Evolutionary conservation across 108 stramenopile species (phyloP).

Genomic region (Nannochloropsis salina): DNA sequence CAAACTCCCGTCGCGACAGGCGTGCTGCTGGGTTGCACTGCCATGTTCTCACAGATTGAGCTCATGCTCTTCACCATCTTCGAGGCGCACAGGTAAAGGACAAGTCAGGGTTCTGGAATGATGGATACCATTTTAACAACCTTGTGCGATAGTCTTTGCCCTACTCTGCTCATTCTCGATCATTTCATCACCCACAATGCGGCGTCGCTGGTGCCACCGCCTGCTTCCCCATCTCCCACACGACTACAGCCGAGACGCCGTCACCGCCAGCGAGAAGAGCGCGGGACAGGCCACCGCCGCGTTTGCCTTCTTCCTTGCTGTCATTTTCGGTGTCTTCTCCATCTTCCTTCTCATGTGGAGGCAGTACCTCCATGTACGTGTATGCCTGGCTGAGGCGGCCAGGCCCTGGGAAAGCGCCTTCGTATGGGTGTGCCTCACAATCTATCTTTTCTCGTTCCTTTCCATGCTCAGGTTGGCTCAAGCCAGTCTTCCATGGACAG

Average conservation of each 20-base stretch:
- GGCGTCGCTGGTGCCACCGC: not conserved
- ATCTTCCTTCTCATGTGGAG: not conserved
- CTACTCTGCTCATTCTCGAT: not conserved
- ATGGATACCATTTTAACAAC: not conserved
- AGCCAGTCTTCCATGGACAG: not conserved
- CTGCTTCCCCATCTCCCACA: not conserved
- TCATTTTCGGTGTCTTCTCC: not conserved
- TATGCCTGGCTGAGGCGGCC: no score
- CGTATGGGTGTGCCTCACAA: no score
- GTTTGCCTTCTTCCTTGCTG: not conserved
- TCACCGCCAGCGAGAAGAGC: not conserved
- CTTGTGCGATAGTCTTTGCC: not conserved
- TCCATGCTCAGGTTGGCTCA: not conserved
- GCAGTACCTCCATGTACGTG: not conserved
- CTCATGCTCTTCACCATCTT: constrained; percentile 7
- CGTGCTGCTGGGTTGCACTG: not conserved
- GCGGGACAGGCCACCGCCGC: not conserved
- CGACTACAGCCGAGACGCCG: not conserved
- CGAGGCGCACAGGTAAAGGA: constrained; percentile 1
- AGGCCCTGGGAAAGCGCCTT: no score
- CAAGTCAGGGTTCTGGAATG: not conserved
- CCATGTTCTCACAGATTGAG: constrained; percentile 10
- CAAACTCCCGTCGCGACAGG: constrained; percentile 7
- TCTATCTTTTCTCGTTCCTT: not conserved
- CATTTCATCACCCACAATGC: not conserved